A percentile compares a stretch with the other conserved stretches of the same genome.
phyloP scores from a whole-genome alignment of 495 filamentous ascomycete genomes.

The Penicillium steckii region DNA sequence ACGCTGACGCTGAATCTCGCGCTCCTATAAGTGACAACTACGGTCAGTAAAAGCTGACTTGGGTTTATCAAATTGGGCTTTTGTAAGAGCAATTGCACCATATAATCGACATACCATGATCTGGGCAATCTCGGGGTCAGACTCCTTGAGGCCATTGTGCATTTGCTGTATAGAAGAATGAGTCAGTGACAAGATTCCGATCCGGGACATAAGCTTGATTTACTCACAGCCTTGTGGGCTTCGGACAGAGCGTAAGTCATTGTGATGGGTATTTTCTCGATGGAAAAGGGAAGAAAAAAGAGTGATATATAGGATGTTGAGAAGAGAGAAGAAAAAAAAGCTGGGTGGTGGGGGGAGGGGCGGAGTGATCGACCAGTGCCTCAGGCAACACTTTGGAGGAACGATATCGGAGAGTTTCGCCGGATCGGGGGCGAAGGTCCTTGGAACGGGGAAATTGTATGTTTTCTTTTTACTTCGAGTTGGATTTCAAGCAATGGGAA shows the following conservation, averaged over 20 bases:
- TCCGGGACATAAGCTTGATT: slow-evolving; percentile 5
- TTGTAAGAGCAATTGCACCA: not conserved
- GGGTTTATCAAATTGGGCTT: not conserved
- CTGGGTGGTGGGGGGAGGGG: slow-evolving; percentile 24
- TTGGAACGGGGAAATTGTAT: slow-evolving; percentile 1
- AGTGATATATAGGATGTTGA: slow-evolving; percentile 6
- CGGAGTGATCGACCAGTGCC: slow-evolving; percentile 23
- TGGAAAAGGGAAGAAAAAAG: slow-evolving; percentile 10
- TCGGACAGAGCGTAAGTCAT: slow-evolving; percentile 82
- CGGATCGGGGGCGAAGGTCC: slow-evolving; percentile 17
- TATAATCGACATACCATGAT: slow-evolving; percentile 85
- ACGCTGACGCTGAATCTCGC: slow-evolving; percentile 94
- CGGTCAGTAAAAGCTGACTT: slow-evolving; percentile 8
- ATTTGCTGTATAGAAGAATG: slow-evolving; percentile 66
- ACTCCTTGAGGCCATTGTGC: slow-evolving; percentile 78
- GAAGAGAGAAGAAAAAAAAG: slow-evolving; percentile 17
- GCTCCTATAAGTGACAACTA: slow-evolving; percentile 55
- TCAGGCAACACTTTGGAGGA: slow-evolving; percentile 14
- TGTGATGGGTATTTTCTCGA: slow-evolving; percentile 28
- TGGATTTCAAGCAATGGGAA: too few species aligned
- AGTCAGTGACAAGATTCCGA: slow-evolving; percentile 45
- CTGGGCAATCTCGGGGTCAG: slow-evolving; percentile 86
- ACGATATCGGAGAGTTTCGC: slow-evolving; percentile 31
- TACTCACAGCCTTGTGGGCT: slow-evolving; percentile 81
- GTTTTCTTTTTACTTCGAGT: not conserved